Evolutionary conservation across 306 rosid species (phyloP).

Genomic region (Bauhinia variegata): DNA sequence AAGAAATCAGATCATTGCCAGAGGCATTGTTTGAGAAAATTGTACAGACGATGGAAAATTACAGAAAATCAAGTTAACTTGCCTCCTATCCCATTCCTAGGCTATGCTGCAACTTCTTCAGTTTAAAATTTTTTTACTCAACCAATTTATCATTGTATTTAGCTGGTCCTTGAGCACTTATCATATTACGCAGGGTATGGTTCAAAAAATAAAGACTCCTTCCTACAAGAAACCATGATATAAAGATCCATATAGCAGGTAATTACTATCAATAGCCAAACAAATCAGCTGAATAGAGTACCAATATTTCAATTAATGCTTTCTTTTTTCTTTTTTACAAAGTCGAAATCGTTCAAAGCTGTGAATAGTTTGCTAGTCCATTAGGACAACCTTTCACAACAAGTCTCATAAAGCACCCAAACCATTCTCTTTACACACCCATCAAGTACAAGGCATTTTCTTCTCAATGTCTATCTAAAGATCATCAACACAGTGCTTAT

Average conservation of each 20-base stretch:
- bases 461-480: slow-evolving; percentile 16
- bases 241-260: slow-evolving; percentile 22
- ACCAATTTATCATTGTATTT: too few species aligned
- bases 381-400: slow-evolving; percentile 24
- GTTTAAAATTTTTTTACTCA: too few species aligned
- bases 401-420: slow-evolving; percentile 17
- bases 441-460: slow-evolving; percentile 9
- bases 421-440: slow-evolving; percentile 11
- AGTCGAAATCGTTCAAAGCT: slow-evolving; percentile 12
- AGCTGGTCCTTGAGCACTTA: too few species aligned
- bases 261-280: slow-evolving; percentile 1
- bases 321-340: slow-evolving; percentile 28
- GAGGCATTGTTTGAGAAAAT: slow-evolving; percentile 41
- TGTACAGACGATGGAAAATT: slow-evolving; percentile 47
- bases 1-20: slow-evolving; percentile 33
- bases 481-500: slow-evolving; percentile 4
- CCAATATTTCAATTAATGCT: slow-evolving; percentile 5
- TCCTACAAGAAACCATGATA: background rate
- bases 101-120: background rate
- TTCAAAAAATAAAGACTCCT: background rate
- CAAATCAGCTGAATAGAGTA: slow-evolving; percentile 7
- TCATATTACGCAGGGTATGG: background rate
- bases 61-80: background rate
- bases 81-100: background rate
- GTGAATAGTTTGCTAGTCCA: slow-evolving; percentile 12